Percentiles rank a stretch among this genome's conserved stretches.
These are phyloP conservation scores for Inosperma sp. DNA, from an alignment of 768 basidiomycete genomes.

Conservation along the genomic window DNA sequence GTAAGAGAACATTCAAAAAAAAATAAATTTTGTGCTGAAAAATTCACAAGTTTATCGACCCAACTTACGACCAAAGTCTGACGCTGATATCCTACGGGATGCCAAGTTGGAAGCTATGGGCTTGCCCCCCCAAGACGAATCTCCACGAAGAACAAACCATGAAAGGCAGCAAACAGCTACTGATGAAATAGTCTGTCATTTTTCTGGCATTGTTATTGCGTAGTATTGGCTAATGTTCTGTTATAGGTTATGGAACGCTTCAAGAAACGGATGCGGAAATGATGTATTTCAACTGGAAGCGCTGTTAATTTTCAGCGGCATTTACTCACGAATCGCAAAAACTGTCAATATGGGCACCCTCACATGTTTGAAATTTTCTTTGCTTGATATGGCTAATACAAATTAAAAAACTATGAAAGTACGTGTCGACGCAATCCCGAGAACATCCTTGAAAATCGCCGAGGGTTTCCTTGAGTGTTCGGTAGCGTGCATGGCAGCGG, in stretches of 20 bases:
- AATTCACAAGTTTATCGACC: slow-evolving; percentile 71
- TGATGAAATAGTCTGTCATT: slow-evolving; percentile 70
- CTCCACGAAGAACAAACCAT: slow-evolving; percentile 42
- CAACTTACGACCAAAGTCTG: slow-evolving; percentile 76
- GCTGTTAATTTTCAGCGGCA: neutral
- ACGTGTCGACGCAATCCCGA: neutral
- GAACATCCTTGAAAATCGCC: neutral
- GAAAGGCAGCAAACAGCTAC: slow-evolving; percentile 79
- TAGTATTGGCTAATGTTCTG: neutral
- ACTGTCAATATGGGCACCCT: neutral
- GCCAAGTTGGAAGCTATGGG: slow-evolving; percentile 88
- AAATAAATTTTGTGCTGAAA: slow-evolving; percentile 5
- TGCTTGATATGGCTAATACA: no score
- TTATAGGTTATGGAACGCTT: slow-evolving; percentile 89
- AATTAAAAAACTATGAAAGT: no score
- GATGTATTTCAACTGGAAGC: neutral
- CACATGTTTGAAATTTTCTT: no score
- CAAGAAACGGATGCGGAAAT: slow-evolving; percentile 92
- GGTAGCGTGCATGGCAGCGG: slow-evolving; percentile 3
- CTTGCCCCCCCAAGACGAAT: slow-evolving; percentile 52
- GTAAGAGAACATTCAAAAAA: slow-evolving; percentile 43
- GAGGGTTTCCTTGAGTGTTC: neutral
- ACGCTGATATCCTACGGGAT: slow-evolving; percentile 81
- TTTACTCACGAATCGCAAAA: neutral
- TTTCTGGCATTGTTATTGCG: neutral